Base-by-base conservation (phyloP, 257 asterid genomes). In the Penstemon davidsonii region DNA sequence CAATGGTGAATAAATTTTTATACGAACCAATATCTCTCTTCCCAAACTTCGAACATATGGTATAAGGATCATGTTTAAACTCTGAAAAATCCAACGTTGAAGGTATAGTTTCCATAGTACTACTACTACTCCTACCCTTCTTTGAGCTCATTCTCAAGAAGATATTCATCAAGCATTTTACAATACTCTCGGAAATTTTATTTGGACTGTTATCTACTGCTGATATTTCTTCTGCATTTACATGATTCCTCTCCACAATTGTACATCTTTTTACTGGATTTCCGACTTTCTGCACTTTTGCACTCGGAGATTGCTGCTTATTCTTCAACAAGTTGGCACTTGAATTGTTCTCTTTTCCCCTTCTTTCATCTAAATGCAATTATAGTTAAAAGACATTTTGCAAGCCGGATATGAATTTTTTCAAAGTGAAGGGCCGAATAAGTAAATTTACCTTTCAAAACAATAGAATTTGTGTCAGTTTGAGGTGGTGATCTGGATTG, bases 1-100 rank as follows among this genome's bases (percentile, higher is more conserved):
- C 96, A 39, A 92, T 74, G 19, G 87, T 72, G 60, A 75, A 70
- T 46, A 86, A 72, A 74, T 87, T 79, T 76, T 87, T 89, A 74
- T 92, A 92, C 0, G 96, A 87, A 70, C 98, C 96, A 44, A 87
- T 73, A 53, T 92, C 92, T 70, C 86, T 80, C 80, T 73, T 86
- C 71, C 85, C 92, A 64, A 80, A 89, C 71, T 78, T 79, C 1
- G 86, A 74, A 61, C 82, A 81, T 63, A 87, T 71, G 54, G 77
- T 79, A 62, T 84, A 92, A 50, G 98, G 96, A 73, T 89, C 96
- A 77, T 41, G 55, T 11, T 62, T 52, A 7, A 75, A 41, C 70
- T 25, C 85, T 0, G 78, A 76, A 62, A 85, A 78, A 67, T 67
- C 73, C 53, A 79, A 25, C 46, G 72, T 60, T n/a, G 81, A 79